Base-by-base conservation (phyloP, 163 green algal species). In the Smithsoniella earleae region DNA sequence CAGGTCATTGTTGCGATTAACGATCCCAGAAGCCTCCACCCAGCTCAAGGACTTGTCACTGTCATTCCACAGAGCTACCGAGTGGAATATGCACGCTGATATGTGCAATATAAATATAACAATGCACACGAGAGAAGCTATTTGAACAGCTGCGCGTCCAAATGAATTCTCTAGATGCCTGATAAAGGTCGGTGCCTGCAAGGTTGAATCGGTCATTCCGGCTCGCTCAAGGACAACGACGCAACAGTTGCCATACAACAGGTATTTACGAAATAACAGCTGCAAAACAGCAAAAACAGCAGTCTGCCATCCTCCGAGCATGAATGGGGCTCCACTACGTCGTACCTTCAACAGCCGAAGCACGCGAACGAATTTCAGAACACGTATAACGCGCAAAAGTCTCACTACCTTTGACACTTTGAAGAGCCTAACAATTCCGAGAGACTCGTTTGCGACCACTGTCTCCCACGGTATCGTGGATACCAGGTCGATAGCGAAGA, bases 11-110 rank as follows among this genome's bases (percentile, higher is more conserved):
- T 36, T 36, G 8, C 20, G 18, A 30, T 74, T 27, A 4, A 66
- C 62, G 5, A 78, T 54, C 2, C 40, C 74, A 46, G 55, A 54
- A 8, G 27, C 31, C 8, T 55, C 58, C 62, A 78, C 74, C 74
- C 74, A 78, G 2, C 40, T 49, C 10, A 13, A 22, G 31, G 74
- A 74, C 25, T 30, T 30, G 8, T 63, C 54, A 3, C 10, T 33
- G 73, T 44, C 58, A 3, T 31, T 74, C 25, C 63, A 3, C 2
- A 66, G 3, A 25, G 58, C 66, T 73, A 81, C 77, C 73, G 78
- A 84, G 69, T 73, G 76, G 74, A 84, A 84, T 22, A 84, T 13
- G 74, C 79, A 84, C 16, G 79, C 77, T 4, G 75, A 80, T 10
- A 84, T 46, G 72, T 84, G 79, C 37, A 77, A 74, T 36, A 82